A percentile compares a stretch with the other conserved stretches of the same genome.
phyloP scores from a whole-genome alignment of 2,329 filamentous ascomycete species.

The Exserohilum rostratum region DNA sequence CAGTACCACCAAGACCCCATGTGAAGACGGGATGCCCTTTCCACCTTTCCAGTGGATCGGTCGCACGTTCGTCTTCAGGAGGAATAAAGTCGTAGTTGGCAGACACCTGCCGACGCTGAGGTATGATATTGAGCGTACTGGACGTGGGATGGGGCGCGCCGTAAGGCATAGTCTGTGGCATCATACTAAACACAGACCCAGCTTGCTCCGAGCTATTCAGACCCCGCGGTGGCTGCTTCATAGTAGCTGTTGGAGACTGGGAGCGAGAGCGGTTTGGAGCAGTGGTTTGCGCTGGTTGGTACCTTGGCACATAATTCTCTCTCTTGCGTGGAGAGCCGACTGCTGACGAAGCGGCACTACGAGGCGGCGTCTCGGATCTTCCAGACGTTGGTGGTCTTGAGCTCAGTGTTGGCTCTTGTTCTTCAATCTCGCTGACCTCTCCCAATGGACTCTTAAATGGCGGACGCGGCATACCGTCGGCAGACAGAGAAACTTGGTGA shows the following conservation, averaged over 20 bases:
- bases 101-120: slow-evolving; percentile 50
- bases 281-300: slow-evolving; percentile 46
- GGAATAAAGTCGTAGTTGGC: slow-evolving; percentile 61
- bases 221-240: slow-evolving; percentile 54
- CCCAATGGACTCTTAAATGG: slow-evolving; percentile 40
- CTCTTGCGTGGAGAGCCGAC: slow-evolving; percentile 50
- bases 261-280: slow-evolving; percentile 58
- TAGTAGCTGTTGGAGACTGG: slow-evolving; percentile 63
- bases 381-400: slow-evolving; percentile 26
- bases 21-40: slow-evolving; percentile 84
- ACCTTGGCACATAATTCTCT: slow-evolving; percentile 55
- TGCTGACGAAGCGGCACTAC: slow-evolving; percentile 41
- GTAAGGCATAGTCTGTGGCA: slow-evolving; percentile 48
- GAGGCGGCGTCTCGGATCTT: slow-evolving; percentile 44
- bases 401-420: slow-evolving; percentile 26
- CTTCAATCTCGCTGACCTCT: slow-evolving; percentile 44
- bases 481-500: slow-evolving; percentile 39
- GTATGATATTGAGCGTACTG: slow-evolving; percentile 35
- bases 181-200: slow-evolving; percentile 60
- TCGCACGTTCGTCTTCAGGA: slow-evolving; percentile 61
- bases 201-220: slow-evolving; percentile 57
- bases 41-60: slow-evolving; percentile 87
- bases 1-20: slow-evolving; percentile 84
- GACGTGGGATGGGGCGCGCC: slow-evolving; percentile 29
- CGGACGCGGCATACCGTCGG: slow-evolving; percentile 31